phyloP scores from a whole-genome alignment of 305 asterid genomes.

The Ilex paraguariensis region DNA sequence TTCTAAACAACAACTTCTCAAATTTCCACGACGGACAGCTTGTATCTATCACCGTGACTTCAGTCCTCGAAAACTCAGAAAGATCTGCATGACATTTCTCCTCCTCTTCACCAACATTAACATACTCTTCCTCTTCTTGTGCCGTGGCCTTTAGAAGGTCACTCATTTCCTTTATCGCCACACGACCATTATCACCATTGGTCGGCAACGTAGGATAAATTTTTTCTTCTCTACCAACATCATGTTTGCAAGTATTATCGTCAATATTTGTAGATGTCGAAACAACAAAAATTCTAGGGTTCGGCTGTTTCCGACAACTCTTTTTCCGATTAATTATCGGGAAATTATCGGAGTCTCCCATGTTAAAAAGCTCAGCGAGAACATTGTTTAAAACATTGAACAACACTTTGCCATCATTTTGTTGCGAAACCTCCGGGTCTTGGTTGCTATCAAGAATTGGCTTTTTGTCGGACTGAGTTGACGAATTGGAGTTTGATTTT shows the following conservation, averaged over 20 bases:
- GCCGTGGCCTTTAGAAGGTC: conserved; percentile 20
- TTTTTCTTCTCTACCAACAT: conserved; percentile 1
- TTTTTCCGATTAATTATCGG: conserved; percentile 24
- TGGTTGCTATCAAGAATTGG: not conserved
- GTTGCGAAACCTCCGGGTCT: conserved; percentile 13
- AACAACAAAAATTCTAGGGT: conserved; percentile 56
- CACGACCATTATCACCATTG: conserved; percentile 41
- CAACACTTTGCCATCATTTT: conserved; percentile 24
- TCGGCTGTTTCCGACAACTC: conserved; percentile 57
- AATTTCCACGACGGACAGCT: conserved; percentile 78
- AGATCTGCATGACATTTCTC: conserved; percentile 32
- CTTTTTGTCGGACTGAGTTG: not conserved
- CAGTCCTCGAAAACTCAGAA: conserved; percentile 68
- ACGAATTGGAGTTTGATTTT: conserved; percentile 4
- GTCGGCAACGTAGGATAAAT: conserved; percentile 27
- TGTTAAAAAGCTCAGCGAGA: conserved; percentile 67
- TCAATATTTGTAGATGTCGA: conserved; percentile 19
- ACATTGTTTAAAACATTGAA: conserved; percentile 39
- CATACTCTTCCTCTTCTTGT: conserved; percentile 11
- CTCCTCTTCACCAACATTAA: conserved; percentile 27
- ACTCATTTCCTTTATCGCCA: conserved; percentile 28
- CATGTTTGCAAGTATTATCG: conserved; percentile 20
- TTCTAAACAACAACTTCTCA: conserved; percentile 75
- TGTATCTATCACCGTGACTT: conserved; percentile 80
- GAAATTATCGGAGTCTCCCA: conserved; percentile 40